Evolutionary conservation across 83 land plant genomes (phyloP).

Genomic region (Diphasiastrum complanatum): DNA sequence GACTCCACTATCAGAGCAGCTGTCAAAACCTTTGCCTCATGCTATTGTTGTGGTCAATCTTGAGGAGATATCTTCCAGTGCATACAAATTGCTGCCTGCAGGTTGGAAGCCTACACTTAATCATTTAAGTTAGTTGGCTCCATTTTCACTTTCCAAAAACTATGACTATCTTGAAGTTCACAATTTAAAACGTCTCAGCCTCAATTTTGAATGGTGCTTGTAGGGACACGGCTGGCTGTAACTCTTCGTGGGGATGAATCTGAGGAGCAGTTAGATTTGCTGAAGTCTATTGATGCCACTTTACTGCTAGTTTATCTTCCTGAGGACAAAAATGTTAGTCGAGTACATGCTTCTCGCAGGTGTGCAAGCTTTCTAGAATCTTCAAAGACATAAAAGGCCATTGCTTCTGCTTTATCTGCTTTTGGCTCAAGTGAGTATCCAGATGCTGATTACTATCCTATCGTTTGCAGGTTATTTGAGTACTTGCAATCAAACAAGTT

Average conservation of each 20-base stretch:
- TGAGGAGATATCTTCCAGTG: slow-evolving; percentile 71
- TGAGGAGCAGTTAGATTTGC: slow-evolving; percentile 51
- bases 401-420: background rate
- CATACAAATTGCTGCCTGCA: slow-evolving; percentile 72
- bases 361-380: slow-evolving; percentile 14
- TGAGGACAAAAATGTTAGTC: slow-evolving; percentile 49
- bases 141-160: background rate
- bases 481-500: slow-evolving; percentile 55
- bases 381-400: background rate
- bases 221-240: slow-evolving; percentile 82
- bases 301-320: slow-evolving; percentile 74
- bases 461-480: slow-evolving; percentile 71
- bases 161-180: background rate
- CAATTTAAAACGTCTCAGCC: background rate
- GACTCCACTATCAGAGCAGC: slow-evolving; percentile 88
- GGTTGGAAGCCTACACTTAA: slow-evolving; percentile 29
- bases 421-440: slow-evolving; percentile 2
- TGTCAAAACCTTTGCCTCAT: slow-evolving; percentile 79
- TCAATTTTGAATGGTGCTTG: background rate
- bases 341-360: slow-evolving; percentile 99
- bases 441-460: background rate
- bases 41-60: slow-evolving; percentile 75
- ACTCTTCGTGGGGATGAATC: slow-evolving; percentile 85
- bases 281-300: slow-evolving; percentile 57
- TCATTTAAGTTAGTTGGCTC: background rate